Evolutionary conservation across 257 asterid genomes (phyloP), one percentile per base, ranked within the genome.

Genomic region (Eucommia ulmoides): DNA sequence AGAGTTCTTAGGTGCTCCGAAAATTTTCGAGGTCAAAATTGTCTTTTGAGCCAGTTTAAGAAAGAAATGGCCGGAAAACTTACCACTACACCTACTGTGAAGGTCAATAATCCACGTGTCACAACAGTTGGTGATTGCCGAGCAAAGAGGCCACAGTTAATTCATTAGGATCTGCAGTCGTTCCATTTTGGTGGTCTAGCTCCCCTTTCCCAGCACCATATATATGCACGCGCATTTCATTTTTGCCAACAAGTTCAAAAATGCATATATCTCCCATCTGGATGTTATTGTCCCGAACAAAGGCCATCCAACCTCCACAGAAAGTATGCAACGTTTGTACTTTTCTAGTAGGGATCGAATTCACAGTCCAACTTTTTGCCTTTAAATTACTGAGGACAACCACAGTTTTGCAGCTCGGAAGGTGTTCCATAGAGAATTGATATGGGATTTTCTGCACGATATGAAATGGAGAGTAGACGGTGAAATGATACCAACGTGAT

Each of bases 271-370:
- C 97, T 50, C 97, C 97, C 78, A 81, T 65, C 66, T 78, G 93
- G 65, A 87, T 65, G 61, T 73, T 70, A 58, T 88, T 88, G 23
- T 81, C 91, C 49, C 94, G 91, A 56, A 83, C 94, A 77, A 88
- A 88, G 50, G 94, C 89, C 79, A 84, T 81, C 97, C 97, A 88
- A 45, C 97, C 97, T 59, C 97, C 97, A 67, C 97, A 88, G 60
- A 88, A 78, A 20, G 97, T 88, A 59, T 83, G 97, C 76, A 88
- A 51, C 0, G 88, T 69, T 64, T 77, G 93, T 59, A 88, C 97
- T 79, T 77, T 88, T 16, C 61, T 20, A 8, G 91, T 76, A 23
- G 97, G 94, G 73, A 88, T 68, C 22, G 97, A 83, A 70, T 88
- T 88, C 41, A 88, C 94, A 12, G 74, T 83, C 97, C 97, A 88